Evolutionary conservation across 2,329 filamentous ascomycete species (phyloP), one percentile per base, ranked within the genome.

Genomic region (Sclerotinia glacialis): DNA sequence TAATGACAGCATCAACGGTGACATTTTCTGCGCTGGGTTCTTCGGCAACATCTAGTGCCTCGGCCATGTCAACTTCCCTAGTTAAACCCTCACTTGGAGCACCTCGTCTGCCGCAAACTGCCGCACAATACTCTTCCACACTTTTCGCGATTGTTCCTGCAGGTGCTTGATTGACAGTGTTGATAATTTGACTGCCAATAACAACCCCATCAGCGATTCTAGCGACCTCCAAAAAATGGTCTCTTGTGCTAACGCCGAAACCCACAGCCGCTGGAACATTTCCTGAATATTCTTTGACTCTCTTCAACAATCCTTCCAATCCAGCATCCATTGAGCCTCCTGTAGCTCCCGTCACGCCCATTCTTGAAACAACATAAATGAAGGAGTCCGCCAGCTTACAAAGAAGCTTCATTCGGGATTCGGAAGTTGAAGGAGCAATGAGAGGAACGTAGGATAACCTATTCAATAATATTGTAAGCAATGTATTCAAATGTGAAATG

Each of bases 361-460:
- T 96, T 73, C 94, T 86, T 34, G 94, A 98, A 66, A 99, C 95
- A 69, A 99, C 93, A 78, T 99, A 99, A 80, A 99, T 96, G 82
- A 98, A 99, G 4, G 93, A 97, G 80, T 98, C 94, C 76, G 95
- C 95, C 70, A 99, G 94, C 78, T 92, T 88, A 85, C 95, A 99
- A 16, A 99, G 89, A 50, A 97, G 85, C 80, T 91, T 94, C 93
- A 99, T 97, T 75, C 95, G 91, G 71, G 87, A 84, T 73, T 97
- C 93, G 8, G 93, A 97, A 1, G 95, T 98, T 14, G 93, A 88
- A 8, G 95, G 95, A 0, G 95, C 94, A 73, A 99, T 97, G 64
- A 99, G 83, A n/a, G 95, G 95, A 18, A 99, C 91, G 77, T 98
- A 99, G 7, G 93, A 97, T 44, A 99, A 86, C 34, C 89, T 90